Evolutionary conservation across 768 basidiomycete species (phyloP), one percentile per base, ranked within the genome.

Genomic region (Hypholoma sublateritium): DNA sequence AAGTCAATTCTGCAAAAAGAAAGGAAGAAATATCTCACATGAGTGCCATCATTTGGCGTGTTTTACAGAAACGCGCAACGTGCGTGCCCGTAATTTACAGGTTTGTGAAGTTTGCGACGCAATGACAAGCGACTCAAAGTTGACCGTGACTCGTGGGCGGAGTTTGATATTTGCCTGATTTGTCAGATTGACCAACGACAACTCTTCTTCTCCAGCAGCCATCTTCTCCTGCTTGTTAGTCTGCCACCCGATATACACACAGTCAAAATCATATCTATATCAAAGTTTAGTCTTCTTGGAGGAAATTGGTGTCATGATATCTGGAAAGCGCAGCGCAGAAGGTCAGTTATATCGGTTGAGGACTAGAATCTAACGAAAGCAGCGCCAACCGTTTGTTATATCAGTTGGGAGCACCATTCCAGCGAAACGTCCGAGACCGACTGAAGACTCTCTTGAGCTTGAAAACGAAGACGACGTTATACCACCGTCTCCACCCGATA

Each of bases 401-500:
- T 24, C 59, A 54, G 67, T 67, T 60, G 73, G 69, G 51, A 64
- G 66, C 28, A 69, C 70, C 22, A 69, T 72, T 48, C 70, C 75
- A 22, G 60, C 70, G 42, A 83, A 81, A 62, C 79, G 80, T 35
- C 57, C 72, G 28, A 80, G 79, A 65, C 79, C 69, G 37, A 72
- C 73, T 32, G 75, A 74, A 46, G 86, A 87, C 35, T 82, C 85
- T 59, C 60, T 84, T 24, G 80, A 86, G 44, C 75, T 82, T 34
- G 79, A 77, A 64, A 78, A 84, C 60, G 82, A 85, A 59, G 85
- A 86, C 57, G 77, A 83, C 57, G 80, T 77, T 12, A 79, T 82
- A 46, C 79, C 80, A 2, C 78, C 79, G 51, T 82, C 82, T 9
- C 80, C 80, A 35, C 80, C 82, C 5, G 81, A 81, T 57, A 74